Evolutionary conservation across 2,329 filamentous ascomycete species (phyloP).

Genomic region (Xylariaceae sp.): DNA sequence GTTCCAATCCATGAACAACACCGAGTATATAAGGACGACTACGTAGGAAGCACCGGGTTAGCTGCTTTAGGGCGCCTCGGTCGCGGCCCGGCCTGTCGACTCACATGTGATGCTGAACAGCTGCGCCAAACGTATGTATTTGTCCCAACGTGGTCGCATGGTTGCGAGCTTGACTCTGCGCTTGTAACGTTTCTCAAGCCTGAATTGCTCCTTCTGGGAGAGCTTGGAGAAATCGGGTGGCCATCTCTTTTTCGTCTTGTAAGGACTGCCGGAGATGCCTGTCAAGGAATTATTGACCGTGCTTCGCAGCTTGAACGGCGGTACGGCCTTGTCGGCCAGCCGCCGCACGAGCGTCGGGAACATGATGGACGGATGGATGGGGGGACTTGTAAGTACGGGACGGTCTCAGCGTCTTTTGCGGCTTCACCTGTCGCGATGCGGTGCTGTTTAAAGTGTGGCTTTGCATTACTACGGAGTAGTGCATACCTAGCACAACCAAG

Average conservation of each 20-base stretch:
- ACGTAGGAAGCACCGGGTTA: constrained; percentile 1
- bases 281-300: constrained; percentile 12
- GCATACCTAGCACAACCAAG: too few relatives aligned
- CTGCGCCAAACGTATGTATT: constrained; percentile 53
- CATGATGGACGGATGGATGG: too few relatives aligned
- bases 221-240: constrained; percentile 68
- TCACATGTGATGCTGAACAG: constrained; percentile 49
- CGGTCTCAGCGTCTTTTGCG: too few relatives aligned
- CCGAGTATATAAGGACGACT: constrained; percentile 48
- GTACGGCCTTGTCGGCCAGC: constrained; percentile 24
- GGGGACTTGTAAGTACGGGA: too few relatives aligned
- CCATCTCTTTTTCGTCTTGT: constrained; percentile 65
- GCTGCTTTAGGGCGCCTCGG: not conserved
- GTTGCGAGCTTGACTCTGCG: constrained; percentile 46
- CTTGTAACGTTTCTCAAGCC: constrained; percentile 73
- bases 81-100: constrained; percentile 17
- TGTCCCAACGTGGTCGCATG: constrained; percentile 23
- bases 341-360: constrained; percentile 38
- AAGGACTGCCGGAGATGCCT: constrained; percentile 46
- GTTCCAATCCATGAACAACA: constrained; percentile 56
- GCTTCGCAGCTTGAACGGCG: constrained; percentile 16
- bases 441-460: too few relatives aligned
- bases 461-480: too few relatives aligned
- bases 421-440: too few relatives aligned
- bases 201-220: constrained; percentile 64